Base-by-base conservation (phyloP, 768 basidiomycete species). In the Heimioporus sp. region DNA sequence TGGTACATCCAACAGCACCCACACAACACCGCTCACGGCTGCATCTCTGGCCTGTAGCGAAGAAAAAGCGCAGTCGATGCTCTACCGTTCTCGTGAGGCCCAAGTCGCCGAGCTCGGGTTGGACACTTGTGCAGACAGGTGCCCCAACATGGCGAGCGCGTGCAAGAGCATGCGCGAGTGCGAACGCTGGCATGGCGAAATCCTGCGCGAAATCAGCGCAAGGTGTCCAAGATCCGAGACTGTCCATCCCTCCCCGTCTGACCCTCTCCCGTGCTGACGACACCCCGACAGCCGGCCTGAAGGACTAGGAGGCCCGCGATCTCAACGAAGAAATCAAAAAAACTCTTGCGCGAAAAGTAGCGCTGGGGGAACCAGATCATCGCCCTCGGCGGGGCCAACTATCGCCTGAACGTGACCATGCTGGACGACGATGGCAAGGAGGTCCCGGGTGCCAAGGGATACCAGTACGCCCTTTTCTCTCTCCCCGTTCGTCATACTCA, bases 31-130 rank as follows among this genome's bases (percentile, higher is more conserved):
- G n/a, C n/a, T n/a, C n/a, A n/a, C n/a, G n/a, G n/a, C n/a, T n/a
- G n/a, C n/a, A n/a, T n/a, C n/a, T n/a, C n/a, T 92, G 95, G 94
- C 95, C 56, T 88, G 95, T 71, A 98, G 98, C 87, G 90, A 94
- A 70, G 96, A 98, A 72, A 99, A 98, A 70, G 92, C 94, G 2
- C 94, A 96, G 71, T 92, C 90, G 16, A 93, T 92, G 89, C 78
- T 92, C 30, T 92, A 92, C 67, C 90, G 94, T 52, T 98, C 98
- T 73, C 88, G 96, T 48, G 95, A 98, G 73, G 90, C 92, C 41
- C 96, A 99, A 66, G 94, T 92, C 0, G 89, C 90, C 32, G 95
- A 98, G 75, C 86, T 98, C 60, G 95, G 96, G 35, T 80, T 99
- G 20, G 88, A 89, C 32, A 87, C 89, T 16, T 82, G 90, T 43